These are phyloP conservation scores for Quercus dentata DNA, from an alignment of 306 rosid genomes.

Conservation along the genomic window DNA sequence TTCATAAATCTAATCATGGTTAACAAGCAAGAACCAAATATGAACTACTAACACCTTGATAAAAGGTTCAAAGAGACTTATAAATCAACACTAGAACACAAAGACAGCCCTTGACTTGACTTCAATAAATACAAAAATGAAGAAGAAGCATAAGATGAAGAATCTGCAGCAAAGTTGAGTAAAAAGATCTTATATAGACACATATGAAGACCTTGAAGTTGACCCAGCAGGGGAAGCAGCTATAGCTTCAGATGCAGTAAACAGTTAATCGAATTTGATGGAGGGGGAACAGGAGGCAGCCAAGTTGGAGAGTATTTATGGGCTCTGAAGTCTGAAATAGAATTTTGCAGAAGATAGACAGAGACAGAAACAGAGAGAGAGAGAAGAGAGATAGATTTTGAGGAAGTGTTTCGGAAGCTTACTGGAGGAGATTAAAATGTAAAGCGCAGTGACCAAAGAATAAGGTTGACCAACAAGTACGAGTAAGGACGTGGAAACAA, in stretches of 20 bases:
- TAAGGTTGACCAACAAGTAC: background rate
- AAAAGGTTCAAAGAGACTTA: background rate
- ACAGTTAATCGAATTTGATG: background rate
- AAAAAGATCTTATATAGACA: background rate
- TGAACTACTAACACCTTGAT: background rate
- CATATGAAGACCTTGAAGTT: slow-evolving; percentile 3
- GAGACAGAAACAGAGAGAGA: background rate
- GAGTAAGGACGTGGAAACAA: background rate
- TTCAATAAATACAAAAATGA: background rate
- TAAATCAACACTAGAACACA: slow-evolving; percentile 19
- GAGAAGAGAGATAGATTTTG: background rate
- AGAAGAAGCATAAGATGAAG: slow-evolving; percentile 4
- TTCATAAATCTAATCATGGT: background rate
- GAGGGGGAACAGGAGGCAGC: background rate
- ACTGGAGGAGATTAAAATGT: background rate
- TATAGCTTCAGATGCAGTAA: slow-evolving; percentile 12
- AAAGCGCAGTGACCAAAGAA: background rate
- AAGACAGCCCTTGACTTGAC: background rate
- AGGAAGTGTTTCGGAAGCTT: background rate
- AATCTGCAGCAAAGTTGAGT: slow-evolving; percentile 19
- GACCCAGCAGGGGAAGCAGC: background rate
- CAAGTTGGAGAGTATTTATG: slow-evolving; percentile 7
- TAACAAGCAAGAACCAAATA: background rate
- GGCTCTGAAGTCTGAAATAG: background rate
- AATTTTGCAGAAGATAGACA: background rate